Conservation (phyloP, 2,329 filamentous ascomycete species). For the Chaetomium sp. region DNA sequence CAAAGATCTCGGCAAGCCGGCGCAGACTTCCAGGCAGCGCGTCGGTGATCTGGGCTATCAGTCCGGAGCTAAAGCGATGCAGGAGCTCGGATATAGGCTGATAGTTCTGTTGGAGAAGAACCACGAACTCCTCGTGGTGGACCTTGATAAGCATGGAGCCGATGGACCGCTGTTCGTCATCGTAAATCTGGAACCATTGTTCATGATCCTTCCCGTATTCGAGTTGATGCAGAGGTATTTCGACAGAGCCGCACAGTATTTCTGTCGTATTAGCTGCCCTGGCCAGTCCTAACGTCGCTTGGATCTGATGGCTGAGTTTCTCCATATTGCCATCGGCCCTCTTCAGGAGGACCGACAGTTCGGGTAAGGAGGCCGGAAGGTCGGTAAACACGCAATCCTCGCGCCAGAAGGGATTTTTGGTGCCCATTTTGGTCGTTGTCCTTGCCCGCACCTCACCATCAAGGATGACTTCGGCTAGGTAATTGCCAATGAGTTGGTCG, state of each 20-base stretch:
- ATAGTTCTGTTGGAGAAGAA: conserved; percentile 85
- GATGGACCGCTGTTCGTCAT: conserved; percentile 73
- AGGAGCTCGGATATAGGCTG: conserved; percentile 78
- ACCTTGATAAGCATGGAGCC: conserved; percentile 85
- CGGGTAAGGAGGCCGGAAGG: conserved; percentile 68
- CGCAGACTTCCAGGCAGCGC: conserved; percentile 77
- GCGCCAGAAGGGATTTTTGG: conserved; percentile 77
- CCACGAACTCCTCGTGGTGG: conserved; percentile 84
- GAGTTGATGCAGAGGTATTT: conserved; percentile 77
- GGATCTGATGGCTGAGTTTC: conserved; percentile 48
- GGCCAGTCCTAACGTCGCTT: conserved; percentile 47
- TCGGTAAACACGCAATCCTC: conserved; percentile 79
- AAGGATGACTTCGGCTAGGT: conserved; percentile 76
- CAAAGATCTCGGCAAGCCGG: conserved; percentile 77
- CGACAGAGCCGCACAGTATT: conserved; percentile 69
- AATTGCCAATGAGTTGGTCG: conserved; percentile 64
- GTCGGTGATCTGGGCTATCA: conserved; percentile 83
- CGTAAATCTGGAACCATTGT: conserved; percentile 82
- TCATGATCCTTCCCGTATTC: conserved; percentile 78
- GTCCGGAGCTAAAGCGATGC: conserved; percentile 78
- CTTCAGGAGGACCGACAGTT: conserved; percentile 72
- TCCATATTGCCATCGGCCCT: conserved; percentile 58
- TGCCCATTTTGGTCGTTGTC: conserved; percentile 71
- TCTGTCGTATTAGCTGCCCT: conserved; percentile 53
- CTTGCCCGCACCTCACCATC: conserved; percentile 78